Conservation (phyloP, 495 filamentous ascomycete species). For the Penicillium pancosmium region DNA sequence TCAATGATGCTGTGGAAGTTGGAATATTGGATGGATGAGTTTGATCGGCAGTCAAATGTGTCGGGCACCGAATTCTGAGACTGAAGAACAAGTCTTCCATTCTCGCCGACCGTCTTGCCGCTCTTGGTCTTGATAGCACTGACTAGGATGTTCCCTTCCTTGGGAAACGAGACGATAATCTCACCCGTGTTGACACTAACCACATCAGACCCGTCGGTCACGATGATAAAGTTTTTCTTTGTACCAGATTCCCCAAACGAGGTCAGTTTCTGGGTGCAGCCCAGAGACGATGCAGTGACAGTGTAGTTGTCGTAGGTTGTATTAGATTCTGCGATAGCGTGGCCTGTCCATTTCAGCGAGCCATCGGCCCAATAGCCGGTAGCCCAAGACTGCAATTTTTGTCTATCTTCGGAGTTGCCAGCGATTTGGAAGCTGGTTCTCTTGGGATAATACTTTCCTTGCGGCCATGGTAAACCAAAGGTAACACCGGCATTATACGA, state of each 20-base stretch:
- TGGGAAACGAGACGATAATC: conserved; percentile 38
- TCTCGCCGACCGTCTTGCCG: conserved; percentile 42
- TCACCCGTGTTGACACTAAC: conserved; percentile 39
- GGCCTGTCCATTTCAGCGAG: conserved; percentile 51
- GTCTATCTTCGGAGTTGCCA: conserved; percentile 14
- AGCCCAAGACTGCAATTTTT: conserved; percentile 42
- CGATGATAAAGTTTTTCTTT: neutral
- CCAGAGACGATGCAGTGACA: conserved; percentile 15
- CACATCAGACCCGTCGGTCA: conserved; percentile 3
- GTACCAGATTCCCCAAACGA: neutral
- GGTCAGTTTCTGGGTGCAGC: too few species aligned
- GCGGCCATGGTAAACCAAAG: conserved; percentile 47
- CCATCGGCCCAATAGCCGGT: conserved; percentile 49
- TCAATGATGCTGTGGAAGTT: conserved; percentile 26
- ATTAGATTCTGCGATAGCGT: conserved; percentile 34
- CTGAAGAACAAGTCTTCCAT: conserved; percentile 43
- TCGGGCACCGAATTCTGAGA: conserved; percentile 38
- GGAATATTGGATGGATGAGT: conserved; percentile 22
- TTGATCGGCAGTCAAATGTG: conserved; percentile 21
- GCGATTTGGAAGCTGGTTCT: conserved; percentile 32
- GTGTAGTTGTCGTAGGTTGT: conserved; percentile 12
- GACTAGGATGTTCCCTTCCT: conserved; percentile 35
- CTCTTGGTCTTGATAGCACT: conserved; percentile 32
- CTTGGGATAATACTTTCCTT: conserved; percentile 37
- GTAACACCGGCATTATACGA: conserved; percentile 35